Evolutionary conservation across 768 basidiomycete species (phyloP), one percentile per base, ranked within the genome.

Genomic region (Porpolomopsis calyptriformis): DNA sequence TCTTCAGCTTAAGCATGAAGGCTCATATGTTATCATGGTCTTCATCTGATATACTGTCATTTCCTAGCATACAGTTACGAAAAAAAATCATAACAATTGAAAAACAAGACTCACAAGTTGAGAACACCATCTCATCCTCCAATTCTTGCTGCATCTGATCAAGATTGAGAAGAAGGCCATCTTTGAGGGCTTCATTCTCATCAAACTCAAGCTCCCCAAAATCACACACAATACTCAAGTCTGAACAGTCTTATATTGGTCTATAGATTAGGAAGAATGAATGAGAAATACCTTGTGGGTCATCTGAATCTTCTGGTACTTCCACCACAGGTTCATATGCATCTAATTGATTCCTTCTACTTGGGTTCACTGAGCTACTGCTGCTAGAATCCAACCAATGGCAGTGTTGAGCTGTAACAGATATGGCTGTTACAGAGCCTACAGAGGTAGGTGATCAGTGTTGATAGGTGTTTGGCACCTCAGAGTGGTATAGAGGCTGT

Each of bases 11-110:
- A 2, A 65, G 52, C 16, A 38, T 29, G 45, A 64, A 63, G 0
- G 59, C 59, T 4, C 49, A 48, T 16, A 64, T 62, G 41, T 60
- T 55, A 37, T 61, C 56, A 1, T 54, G 20, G n/a, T 64, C 63
- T 23, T 57, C 3, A 0, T 54, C 49, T 0, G 56, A 48, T 18
- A 64, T 45, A 5, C 53, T 40, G 9, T 45, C 25, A 41, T 58
- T 50, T 4, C 57, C 57, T 58, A 36, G 18, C 39, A 1, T 31
- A 29, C 7, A 8, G 12, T n/a, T 9, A 36, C 18, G 35, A 18
- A 9, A 31, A 33, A 4, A 27, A 16, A 31, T 10, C 5, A 16
- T 2, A 31, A 29, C 12, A 34, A 16, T 4, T 16, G 10, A 18
- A 37, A 16, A 51, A 36, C 37, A 12, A 47, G 4, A 33, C 36